Evolutionary conservation across 768 basidiomycete species (phyloP).

Genomic region (Neoboletus brunneissimus): DNA sequence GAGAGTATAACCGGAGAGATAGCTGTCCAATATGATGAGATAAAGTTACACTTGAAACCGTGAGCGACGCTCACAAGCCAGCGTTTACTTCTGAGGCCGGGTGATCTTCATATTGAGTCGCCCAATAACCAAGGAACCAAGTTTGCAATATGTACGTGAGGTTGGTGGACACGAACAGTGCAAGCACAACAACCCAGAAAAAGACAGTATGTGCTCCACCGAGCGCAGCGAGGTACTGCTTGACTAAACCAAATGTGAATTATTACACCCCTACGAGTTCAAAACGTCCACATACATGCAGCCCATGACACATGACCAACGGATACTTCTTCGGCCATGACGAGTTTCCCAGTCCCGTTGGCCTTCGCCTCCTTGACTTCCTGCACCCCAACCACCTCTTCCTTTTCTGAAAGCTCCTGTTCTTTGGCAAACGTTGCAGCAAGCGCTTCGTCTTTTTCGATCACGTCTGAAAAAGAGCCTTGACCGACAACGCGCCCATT

Average conservation of each 20-base stretch:
- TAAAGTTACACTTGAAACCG: too few species aligned
- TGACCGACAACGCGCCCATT: background rate
- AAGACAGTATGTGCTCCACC: background rate
- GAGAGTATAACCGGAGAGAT: background rate
- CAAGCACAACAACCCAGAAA: background rate
- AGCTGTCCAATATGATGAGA: background rate
- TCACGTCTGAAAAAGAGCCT: background rate
- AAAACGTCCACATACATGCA: background rate
- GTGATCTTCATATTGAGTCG: slow-evolving; percentile 2
- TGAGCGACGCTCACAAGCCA: background rate
- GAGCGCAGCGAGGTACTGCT: background rate
- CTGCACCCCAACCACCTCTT: background rate
- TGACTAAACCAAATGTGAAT: background rate
- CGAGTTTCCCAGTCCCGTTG: background rate
- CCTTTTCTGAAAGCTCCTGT: background rate
- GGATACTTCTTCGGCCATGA: background rate
- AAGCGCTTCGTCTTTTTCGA: background rate
- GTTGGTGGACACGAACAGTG: background rate
- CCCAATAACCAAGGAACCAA: slow-evolving; percentile 4
- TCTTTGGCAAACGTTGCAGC: background rate
- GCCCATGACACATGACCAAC: slow-evolving; percentile 1
- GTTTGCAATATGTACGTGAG: background rate
- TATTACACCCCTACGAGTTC: background rate
- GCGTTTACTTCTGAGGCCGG: background rate
- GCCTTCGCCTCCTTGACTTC: background rate